Evolutionary conservation across 345 rosid genomes (phyloP), one percentile per base, ranked within the genome.

Genomic region (Salix suchowensis): DNA sequence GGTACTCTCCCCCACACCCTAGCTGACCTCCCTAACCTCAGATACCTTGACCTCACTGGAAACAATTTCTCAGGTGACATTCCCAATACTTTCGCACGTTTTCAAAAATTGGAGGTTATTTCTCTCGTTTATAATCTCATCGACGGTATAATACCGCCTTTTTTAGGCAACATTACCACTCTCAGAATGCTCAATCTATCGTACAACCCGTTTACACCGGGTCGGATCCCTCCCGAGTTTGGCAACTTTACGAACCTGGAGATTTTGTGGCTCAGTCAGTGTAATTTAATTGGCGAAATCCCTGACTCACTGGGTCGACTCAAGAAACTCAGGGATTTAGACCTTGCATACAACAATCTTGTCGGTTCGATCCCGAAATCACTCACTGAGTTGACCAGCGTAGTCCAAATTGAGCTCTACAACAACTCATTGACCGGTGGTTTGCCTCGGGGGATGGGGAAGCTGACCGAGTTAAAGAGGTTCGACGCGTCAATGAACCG

Each of bases 331-430:
- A 86, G 61, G 19, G 97, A 94, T 85, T 89, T 96, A 69, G 99
- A 96, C 88, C 80, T 96, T 30, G 97, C 98, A 8, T 26, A 91
- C 30, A 96, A 96, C 83, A 82, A 75, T 18, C 77, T 96, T 5
- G 84, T 21, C 37, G 99, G 98, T 1, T 24, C 70, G 4, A 83
- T 96, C n/a, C 99, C 99, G 72, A 79, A 85, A 71, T 91, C 96
- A 4, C 82, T 96, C 82, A 82, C 89, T n/a, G 87, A 81, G 81
- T 70, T 96, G 78, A 58, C 76, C 32, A 88, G 87, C 34, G 79
- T 96, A 26, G 88, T 92, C 52, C 99, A 96, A 82, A 87, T 96
- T 65, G 99, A 96, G 89, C 93, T 96, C 3, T 96, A 94, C 79
- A 94, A 96, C 86, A 96, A 96, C 94, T 87, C 97, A 73, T 74